phyloP scores from a whole-genome alignment of 352 stramenopile genomes.

The Paralagenidium karlingii region DNA sequence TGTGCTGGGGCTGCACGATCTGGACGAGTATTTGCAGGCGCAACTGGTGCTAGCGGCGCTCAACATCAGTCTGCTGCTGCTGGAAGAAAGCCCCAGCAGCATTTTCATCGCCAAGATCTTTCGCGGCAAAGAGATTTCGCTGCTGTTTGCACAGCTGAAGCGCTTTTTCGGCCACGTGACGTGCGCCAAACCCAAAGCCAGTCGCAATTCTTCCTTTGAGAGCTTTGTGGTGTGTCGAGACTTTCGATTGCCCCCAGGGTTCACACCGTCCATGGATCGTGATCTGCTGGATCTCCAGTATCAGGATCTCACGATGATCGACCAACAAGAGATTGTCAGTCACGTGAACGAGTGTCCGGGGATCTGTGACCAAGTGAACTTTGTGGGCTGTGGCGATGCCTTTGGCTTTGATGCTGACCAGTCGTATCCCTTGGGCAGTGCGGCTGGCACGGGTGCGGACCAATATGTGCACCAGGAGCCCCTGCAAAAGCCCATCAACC shows the following conservation, averaged over 20 bases:
- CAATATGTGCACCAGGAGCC: constrained; percentile 70
- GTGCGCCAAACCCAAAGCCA: constrained; percentile 76
- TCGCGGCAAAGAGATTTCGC: constrained; percentile 61
- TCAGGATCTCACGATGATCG: constrained; percentile 16
- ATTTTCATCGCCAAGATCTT: constrained; percentile 83
- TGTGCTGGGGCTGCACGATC: constrained; percentile 79
- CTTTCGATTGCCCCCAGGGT: constrained; percentile 36
- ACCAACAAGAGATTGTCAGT: constrained; percentile 12
- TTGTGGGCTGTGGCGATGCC: constrained; percentile 59
- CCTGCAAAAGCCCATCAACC: constrained; percentile 78
- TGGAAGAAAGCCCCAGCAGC: constrained; percentile 36
- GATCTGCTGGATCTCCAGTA: constrained; percentile 63
- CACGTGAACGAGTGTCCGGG: constrained; percentile 13
- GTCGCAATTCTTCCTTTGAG: constrained; percentile 78
- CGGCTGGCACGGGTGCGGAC: constrained; percentile 3
- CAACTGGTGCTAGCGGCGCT: constrained; percentile 67
- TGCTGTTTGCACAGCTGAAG: constrained; percentile 56
- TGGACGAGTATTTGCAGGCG: constrained; percentile 75
- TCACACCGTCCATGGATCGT: constrained; percentile 46
- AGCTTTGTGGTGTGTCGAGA: constrained; percentile 66
- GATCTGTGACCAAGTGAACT: constrained; percentile 45
- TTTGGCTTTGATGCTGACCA: constrained; percentile 75
- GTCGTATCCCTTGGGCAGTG: constrained; percentile 62
- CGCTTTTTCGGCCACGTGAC: constrained; percentile 60
- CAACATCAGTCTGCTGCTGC: constrained; percentile 68